Evolutionary conservation across 129 eudicot genomes (phyloP).

Genomic region (carrot (Daucus carota)): DH1_v3.0 NC_030381.2:39613501-39614000

Average conservation of each 20-base stretch:
- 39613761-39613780: slow-evolving; percentile 44
- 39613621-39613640: slow-evolving; percentile 57
- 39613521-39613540: slow-evolving; percentile 36
- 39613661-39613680: slow-evolving; percentile 34
- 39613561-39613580: slow-evolving; percentile 63
- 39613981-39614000: slow-evolving; percentile 21
- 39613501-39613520: slow-evolving; percentile 61
- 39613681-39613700: slow-evolving; percentile 38
- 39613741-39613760: slow-evolving; percentile 49
- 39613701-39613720: slow-evolving; percentile 60
- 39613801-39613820: slow-evolving; percentile 68
- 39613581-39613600: slow-evolving; percentile 63
- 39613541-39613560: slow-evolving; percentile 44
- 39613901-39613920: slow-evolving; percentile 44
- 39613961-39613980: slow-evolving; percentile 18
- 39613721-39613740: slow-evolving; percentile 64
- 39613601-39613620: slow-evolving; percentile 54
- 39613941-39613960: slow-evolving; percentile 43
- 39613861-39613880: slow-evolving; percentile 56
- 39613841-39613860: slow-evolving; percentile 43
- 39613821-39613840: slow-evolving; percentile 55
- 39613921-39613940: slow-evolving; percentile 60
- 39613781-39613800: slow-evolving; percentile 50
- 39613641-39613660: slow-evolving; percentile 38
- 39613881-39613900: slow-evolving; percentile 78